Evolutionary conservation across 371 early-diverging fungal genomes (phyloP).

Genomic region (Chytridium lagenaria): DNA sequence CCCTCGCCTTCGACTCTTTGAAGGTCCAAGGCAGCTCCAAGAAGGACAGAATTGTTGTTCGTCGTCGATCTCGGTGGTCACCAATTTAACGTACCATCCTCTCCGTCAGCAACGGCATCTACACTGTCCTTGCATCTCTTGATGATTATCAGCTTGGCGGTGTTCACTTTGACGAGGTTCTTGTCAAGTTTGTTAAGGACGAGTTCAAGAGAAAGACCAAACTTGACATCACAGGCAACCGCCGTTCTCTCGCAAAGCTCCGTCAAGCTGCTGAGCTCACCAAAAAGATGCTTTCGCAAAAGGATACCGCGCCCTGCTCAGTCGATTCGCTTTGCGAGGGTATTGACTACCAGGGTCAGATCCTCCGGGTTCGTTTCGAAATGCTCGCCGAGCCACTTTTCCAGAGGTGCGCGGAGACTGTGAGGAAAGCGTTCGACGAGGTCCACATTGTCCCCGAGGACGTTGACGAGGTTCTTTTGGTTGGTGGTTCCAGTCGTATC

Average conservation of each 20-base stretch:
- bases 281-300: slow-evolving; percentile 91
- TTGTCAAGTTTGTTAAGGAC: slow-evolving; percentile 81
- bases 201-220: slow-evolving; percentile 91
- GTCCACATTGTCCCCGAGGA: slow-evolving; percentile 59
- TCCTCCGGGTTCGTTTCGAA: slow-evolving; percentile 95
- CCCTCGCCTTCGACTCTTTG: slow-evolving; percentile 81
- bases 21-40: slow-evolving; percentile 27
- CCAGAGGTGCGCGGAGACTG: slow-evolving; percentile 72
- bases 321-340: slow-evolving; percentile 93
- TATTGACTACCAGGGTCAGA: slow-evolving; percentile 84
- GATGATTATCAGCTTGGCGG: slow-evolving; percentile 92
- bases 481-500: slow-evolving; percentile 71
- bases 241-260: slow-evolving; percentile 83
- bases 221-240: slow-evolving; percentile 75
- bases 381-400: slow-evolving; percentile 83
- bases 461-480: slow-evolving; percentile 69
- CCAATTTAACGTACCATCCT: slow-evolving; percentile 93
- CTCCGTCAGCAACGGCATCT: slow-evolving; percentile 87
- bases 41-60: slow-evolving; percentile 78
- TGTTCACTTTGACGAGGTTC: slow-evolving; percentile 86
- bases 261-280: slow-evolving; percentile 81
- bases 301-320: slow-evolving; percentile 88
- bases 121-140: slow-evolving; percentile 81
- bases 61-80: slow-evolving; percentile 98
- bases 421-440: slow-evolving; percentile 75